Percentiles rank a stretch among this genome's conserved stretches.
phyloP scores from a whole-genome alignment of 305 asterid species.

The Solanum hybrid region DNA sequence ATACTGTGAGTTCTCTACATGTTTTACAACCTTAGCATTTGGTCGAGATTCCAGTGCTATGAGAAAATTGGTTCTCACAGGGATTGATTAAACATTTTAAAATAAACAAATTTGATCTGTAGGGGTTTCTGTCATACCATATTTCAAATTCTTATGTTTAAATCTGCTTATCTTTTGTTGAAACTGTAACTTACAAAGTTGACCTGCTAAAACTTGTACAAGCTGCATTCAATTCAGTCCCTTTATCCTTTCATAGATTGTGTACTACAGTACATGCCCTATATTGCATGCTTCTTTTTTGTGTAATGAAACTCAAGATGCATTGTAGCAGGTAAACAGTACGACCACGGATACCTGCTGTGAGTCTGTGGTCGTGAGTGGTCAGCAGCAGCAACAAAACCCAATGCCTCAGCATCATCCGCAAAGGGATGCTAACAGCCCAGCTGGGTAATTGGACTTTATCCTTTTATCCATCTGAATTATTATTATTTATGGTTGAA shows the following conservation, averaged over 20 bases:
- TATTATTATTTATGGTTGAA: not conserved
- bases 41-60: not conserved
- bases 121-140: not conserved
- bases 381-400: constrained; percentile 84
- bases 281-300: not conserved
- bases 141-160: not conserved
- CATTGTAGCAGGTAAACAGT: constrained; percentile 41
- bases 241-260: not conserved
- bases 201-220: not conserved
- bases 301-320: not conserved
- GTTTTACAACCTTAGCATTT: not conserved
- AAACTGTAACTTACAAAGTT: not conserved
- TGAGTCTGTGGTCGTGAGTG: constrained; percentile 88
- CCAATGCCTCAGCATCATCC: constrained; percentile 89
- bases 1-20: constrained; percentile 45
- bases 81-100: not conserved
- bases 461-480: not conserved
- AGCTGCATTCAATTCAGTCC: not conserved
- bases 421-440: constrained; percentile 83
- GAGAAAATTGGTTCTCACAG: not conserved
- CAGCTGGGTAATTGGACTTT: constrained; percentile 73
- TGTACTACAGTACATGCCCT: not conserved
- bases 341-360: constrained; percentile 83
- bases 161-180: not conserved
- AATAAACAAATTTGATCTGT: not conserved